These are phyloP conservation scores for Exophiala oligosperma DNA, from an alignment of 2,329 filamentous ascomycete genomes.

Conservation along the genomic window DNA sequence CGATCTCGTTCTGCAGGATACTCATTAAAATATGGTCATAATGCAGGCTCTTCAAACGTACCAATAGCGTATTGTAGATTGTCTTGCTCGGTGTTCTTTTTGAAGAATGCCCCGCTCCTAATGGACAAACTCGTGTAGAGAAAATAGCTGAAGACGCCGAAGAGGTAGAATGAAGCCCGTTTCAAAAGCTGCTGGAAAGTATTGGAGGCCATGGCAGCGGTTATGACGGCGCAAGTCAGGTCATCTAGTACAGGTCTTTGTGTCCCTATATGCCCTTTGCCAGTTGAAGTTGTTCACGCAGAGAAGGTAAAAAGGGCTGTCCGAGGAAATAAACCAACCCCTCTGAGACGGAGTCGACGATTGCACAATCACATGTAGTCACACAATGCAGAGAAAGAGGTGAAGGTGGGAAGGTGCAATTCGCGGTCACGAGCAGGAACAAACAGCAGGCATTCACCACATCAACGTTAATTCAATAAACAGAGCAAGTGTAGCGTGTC, in stretches of 20 bases:
- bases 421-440: too few relatives aligned
- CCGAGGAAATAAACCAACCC: neutral
- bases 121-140: slow-evolving; percentile 36
- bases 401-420: too few relatives aligned
- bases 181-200: slow-evolving; percentile 6
- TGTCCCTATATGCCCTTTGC: neutral
- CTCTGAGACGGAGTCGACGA: neutral
- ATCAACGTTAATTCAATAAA: neutral
- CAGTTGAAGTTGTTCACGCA: too few relatives aligned
- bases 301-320: neutral
- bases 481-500: too few relatives aligned
- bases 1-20: slow-evolving; percentile 47
- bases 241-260: slow-evolving; percentile 3
- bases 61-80: slow-evolving; percentile 42
- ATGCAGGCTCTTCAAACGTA: slow-evolving; percentile 25
- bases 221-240: neutral
- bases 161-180: slow-evolving; percentile 20
- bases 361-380: too few relatives aligned
- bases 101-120: slow-evolving; percentile 39
- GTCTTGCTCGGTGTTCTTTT: slow-evolving; percentile 40
- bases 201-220: slow-evolving; percentile 15
- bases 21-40: slow-evolving; percentile 2
- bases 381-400: too few relatives aligned
- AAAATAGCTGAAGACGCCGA: slow-evolving; percentile 38
- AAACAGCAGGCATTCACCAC: too few relatives aligned